Conservation (phyloP, 768 basidiomycete genomes). For the Russula abietina region DNA sequence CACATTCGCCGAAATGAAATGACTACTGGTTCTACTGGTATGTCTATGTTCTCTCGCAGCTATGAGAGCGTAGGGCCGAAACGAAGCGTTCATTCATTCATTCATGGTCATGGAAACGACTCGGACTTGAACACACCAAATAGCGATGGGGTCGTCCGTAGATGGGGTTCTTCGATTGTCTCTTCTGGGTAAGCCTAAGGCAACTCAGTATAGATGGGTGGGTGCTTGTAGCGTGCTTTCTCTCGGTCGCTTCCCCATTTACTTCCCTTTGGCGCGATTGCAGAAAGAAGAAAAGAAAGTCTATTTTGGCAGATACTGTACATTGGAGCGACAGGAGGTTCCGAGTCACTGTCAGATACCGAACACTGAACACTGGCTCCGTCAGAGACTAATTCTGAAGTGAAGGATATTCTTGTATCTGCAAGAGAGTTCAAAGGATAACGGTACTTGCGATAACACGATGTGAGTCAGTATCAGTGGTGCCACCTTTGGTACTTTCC, state of each 20-base stretch:
- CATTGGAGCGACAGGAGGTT: neutral
- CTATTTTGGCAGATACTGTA: neutral
- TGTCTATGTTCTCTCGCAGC: neutral
- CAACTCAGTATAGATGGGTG: neutral
- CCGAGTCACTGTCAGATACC: neutral
- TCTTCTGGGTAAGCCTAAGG: neutral
- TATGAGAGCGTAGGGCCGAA: neutral
- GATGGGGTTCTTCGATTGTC: neutral
- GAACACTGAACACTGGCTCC: neutral
- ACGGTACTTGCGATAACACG: neutral
- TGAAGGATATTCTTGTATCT: neutral
- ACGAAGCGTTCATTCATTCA: neutral
- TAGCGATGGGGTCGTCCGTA: too few relatives aligned
- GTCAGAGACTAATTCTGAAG: neutral
- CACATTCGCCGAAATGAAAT: conserved; percentile 4
- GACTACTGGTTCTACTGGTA: neutral
- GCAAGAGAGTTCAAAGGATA: neutral
- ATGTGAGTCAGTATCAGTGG: neutral
- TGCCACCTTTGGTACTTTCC: neutral
- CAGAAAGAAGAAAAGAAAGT: neutral
- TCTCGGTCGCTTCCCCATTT: neutral
- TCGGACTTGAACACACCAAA: too few relatives aligned
- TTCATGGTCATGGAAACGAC: neutral
- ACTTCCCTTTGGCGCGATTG: neutral
- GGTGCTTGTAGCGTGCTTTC: neutral